phyloP scores from a whole-genome alignment of 495 filamentous ascomycete genomes.

The Penicillium steckii region DNA sequence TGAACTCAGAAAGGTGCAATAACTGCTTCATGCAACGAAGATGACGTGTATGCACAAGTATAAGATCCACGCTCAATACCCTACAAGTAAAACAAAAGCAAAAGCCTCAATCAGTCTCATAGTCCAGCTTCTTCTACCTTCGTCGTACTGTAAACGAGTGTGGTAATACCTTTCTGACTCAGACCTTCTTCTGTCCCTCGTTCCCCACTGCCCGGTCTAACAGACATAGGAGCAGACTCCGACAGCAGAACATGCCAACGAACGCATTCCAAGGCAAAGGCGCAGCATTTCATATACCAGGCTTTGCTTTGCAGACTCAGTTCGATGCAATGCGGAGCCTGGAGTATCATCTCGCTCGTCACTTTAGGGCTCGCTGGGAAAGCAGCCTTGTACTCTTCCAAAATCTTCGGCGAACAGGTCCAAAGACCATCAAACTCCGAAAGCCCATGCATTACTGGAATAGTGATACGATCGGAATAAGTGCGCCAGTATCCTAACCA shows the following conservation, averaged over 20 bases:
- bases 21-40: background rate
- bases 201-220: background rate
- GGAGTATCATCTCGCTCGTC: slow-evolving; percentile 8
- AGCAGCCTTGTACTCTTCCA: slow-evolving; percentile 18
- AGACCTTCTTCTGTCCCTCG: background rate
- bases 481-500: slow-evolving; percentile 22
- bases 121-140: background rate
- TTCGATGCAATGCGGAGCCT: slow-evolving; percentile 28
- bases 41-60: too few species aligned
- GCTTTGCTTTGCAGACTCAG: slow-evolving; percentile 19
- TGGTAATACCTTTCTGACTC: background rate
- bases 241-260: background rate
- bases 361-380: slow-evolving; percentile 27
- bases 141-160: background rate
- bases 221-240: background rate
- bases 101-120: background rate
- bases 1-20: background rate
- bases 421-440: slow-evolving; percentile 22
- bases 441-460: slow-evolving; percentile 25
- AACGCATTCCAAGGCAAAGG: slow-evolving; percentile 16
- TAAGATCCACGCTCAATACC: too few species aligned
- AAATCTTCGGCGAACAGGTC: slow-evolving; percentile 3
- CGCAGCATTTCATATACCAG: slow-evolving; percentile 21
- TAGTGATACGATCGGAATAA: slow-evolving; percentile 13
- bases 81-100: background rate